Evolutionary conservation across 352 stramenopile species (phyloP), one percentile per base, ranked within the genome.

Genomic region (Phytopythium chamaehyphon): DNA sequence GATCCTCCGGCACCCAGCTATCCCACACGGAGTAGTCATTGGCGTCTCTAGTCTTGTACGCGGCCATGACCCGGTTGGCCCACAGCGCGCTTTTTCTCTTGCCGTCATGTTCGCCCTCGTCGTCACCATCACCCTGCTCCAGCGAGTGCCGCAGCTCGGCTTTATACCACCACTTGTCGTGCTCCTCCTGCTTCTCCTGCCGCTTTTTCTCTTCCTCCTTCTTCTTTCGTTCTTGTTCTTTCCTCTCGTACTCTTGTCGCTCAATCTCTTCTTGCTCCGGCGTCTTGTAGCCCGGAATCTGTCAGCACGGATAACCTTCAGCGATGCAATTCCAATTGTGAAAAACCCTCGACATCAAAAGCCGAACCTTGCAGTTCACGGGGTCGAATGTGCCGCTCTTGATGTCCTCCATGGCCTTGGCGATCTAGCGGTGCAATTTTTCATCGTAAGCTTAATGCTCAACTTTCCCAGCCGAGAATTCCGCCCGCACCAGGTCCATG

Each of bases 1-100:
- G 80, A 33, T 93, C 83, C 56, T 90, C 64, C 0, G 83, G 80
- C 26, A 77, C 72, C 80, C 83, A 93, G n/a, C 66, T 65, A 21
- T 68, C 26, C 83, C 83, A 93, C n/a, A 77, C 18, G 7, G 83
- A 93, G 61, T 91, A 93, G 64, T 90, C 79, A 55, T 90, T 93
- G 22, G 76, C 79, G 43, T 93, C 83, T 3, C 77, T 74, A 3
- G 74, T 51, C 50, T 90, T 90, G 58, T 89, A 90, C 22, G 80
- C 76, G 5, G 66, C 63, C 2, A 91, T 57, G 8, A 87, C 60
- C 31, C 80, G 83, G 43, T 83, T 90, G 3, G 68, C 73, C 61
- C 62, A 90, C 12, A 50, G 51, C 10, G 47, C 43, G 16, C 65
- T 66, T 26, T 49, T 63, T 39, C 21, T 71, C 10, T 36, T 24